phyloP scores from a whole-genome alignment of 495 filamentous ascomycete species.

The Pseudomonodictys pantanalensis region DNA sequence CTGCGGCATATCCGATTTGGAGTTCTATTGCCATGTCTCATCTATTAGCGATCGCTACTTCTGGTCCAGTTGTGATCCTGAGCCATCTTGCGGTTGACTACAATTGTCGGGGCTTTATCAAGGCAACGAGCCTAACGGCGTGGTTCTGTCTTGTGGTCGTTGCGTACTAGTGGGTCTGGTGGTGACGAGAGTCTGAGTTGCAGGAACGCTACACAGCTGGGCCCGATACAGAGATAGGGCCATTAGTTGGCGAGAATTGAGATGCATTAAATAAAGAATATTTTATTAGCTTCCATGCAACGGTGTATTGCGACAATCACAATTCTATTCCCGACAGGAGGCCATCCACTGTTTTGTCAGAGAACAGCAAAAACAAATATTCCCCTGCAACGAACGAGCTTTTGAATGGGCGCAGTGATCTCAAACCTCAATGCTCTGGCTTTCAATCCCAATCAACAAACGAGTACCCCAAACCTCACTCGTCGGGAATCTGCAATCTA shows the following conservation, averaged over 20 bases:
- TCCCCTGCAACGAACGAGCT: too few relatives aligned
- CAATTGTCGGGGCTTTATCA: not conserved
- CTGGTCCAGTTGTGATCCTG: not conserved
- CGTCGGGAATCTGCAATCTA: slow-evolving; percentile 19
- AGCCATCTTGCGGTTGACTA: not conserved
- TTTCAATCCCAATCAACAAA: too few relatives aligned
- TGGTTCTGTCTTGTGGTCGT: not conserved
- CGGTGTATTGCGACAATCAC: too few relatives aligned
- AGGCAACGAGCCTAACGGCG: not conserved
- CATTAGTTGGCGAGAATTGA: not conserved
- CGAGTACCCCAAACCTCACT: slow-evolving; percentile 5
- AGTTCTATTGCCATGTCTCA: too few relatives aligned
- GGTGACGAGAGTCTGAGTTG: not conserved
- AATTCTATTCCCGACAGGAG: too few relatives aligned
- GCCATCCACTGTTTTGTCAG: too few relatives aligned
- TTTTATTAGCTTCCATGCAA: not conserved
- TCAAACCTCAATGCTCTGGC: too few relatives aligned
- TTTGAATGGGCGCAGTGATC: too few relatives aligned
- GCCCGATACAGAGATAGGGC: not conserved
- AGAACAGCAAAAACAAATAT: too few relatives aligned
- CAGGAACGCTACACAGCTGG: not conserved
- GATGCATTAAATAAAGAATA: not conserved
- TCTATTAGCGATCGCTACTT: not conserved
- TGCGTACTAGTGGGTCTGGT: not conserved
- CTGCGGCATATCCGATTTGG: too few relatives aligned